Percentiles rank a stretch among this genome's conserved stretches.
phyloP scores from a whole-genome alignment of 2,329 filamentous ascomycete genomes.

The Talaromyces verruculosus region DNA sequence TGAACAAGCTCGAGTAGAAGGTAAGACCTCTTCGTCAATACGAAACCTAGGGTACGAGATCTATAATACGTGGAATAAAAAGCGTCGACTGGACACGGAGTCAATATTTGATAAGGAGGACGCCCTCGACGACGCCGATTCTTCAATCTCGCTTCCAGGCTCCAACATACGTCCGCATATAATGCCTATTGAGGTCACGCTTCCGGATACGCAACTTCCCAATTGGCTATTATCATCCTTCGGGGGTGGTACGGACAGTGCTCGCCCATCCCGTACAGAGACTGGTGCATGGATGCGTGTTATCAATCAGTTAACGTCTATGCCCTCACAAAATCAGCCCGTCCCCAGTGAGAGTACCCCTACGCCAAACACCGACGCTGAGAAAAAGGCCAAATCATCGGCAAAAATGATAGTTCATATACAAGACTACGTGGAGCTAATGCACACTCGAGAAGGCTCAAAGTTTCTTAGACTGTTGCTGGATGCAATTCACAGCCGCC shows the following conservation, averaged over 20 bases:
- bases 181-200: conserved; percentile 15
- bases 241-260: conserved; percentile 27
- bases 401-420: conserved; percentile 69
- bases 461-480: conserved; percentile 70
- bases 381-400: conserved; percentile 23
- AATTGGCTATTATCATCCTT: conserved; percentile 35
- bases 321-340: conserved; percentile 24
- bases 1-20: conserved; percentile 43
- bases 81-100: not conserved
- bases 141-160: not conserved
- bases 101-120: conserved; percentile 51
- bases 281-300: conserved; percentile 33
- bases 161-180: conserved; percentile 10
- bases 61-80: conserved; percentile 32
- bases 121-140: conserved; percentile 42
- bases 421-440: conserved; percentile 77
- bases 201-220: conserved; percentile 36
- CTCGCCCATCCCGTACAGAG: conserved; percentile 9
- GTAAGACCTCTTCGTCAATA: conserved; percentile 36
- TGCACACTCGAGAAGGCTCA: conserved; percentile 65
- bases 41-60: conserved; percentile 57
- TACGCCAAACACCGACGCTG: conserved; percentile 21
- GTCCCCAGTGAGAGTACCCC: conserved; percentile 19
- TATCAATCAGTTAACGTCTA: conserved; percentile 37
- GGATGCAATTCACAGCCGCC: conserved; percentile 67